phyloP scores from a whole-genome alignment of 192 early-diverging fungal species.

The Mortierella claussenii region DNA sequence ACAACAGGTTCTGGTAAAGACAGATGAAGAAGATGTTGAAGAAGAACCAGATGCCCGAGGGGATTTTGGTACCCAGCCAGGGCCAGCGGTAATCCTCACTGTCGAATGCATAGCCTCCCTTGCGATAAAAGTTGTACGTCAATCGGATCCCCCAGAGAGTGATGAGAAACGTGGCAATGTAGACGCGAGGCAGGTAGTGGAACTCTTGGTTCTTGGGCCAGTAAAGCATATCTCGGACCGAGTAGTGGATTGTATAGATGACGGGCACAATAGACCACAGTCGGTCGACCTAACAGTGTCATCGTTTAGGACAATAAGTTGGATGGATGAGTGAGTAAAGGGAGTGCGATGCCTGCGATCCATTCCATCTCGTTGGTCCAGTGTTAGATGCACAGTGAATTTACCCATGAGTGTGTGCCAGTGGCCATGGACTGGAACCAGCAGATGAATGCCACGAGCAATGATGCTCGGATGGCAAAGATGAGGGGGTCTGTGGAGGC shows the following conservation, averaged over 20 bases:
- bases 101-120: constrained; percentile 76
- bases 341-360: too few species aligned
- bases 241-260: constrained; percentile 67
- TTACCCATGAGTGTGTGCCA: constrained; percentile 60
- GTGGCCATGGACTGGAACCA: constrained; percentile 58
- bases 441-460: constrained; percentile 32
- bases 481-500: constrained; percentile 52
- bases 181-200: constrained; percentile 19
- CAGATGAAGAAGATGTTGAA: constrained; percentile 85
- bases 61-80: constrained; percentile 39
- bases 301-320: neutral
- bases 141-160: constrained; percentile 78
- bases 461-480: constrained; percentile 24
- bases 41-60: constrained; percentile 20
- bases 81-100: constrained; percentile 86
- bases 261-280: constrained; percentile 82
- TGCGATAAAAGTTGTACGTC: constrained; percentile 81
- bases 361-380: too few species aligned
- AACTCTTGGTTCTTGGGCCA: constrained; percentile 28
- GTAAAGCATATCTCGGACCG: constrained; percentile 59
- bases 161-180: constrained; percentile 59
- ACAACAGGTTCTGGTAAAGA: constrained; percentile 75
- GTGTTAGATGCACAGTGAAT: constrained; percentile 11
- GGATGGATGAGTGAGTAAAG: neutral
- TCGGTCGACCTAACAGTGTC: constrained; percentile 67